Evolutionary conservation across 116 monocot genomes (phyloP), one percentile per base, ranked within the genome.

Genomic region (Cymodocea nodosa): DNA sequence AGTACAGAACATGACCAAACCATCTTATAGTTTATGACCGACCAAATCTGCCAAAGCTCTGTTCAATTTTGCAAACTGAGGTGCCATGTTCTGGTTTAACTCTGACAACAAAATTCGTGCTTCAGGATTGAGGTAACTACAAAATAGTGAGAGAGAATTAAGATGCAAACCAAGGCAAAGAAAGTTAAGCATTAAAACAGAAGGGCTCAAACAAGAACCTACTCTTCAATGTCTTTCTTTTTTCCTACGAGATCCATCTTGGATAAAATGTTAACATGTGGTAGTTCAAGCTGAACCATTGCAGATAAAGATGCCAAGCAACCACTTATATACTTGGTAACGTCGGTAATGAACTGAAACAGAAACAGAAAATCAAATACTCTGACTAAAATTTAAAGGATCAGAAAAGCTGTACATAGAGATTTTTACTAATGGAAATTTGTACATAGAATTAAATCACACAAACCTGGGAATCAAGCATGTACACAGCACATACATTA

Each of bases 391-490:
- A 25, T 59, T 15, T 15, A 62, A 62, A 23, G 20, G 11, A 24
- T 53, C 35, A 8, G 62, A 60, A 61, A 54, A 22, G 23, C 35
- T 19, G 36, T 1, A 59, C 8, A 51, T 39, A 37, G 14, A 23
- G 30, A 1, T 30, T 30, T 30, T 30, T 30, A 30, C 1, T 30
- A 30, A 30, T 30, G 62, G 52, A 61, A 54, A 22, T 13, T 60
- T 19, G 36, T 1, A 59, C 3, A 51, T 39, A 37, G 14, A 23
- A 23, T 9, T 24, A 16, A 35, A 23, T 51, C 30, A 48, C 49
- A 79, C 79, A 67, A 64, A 97, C 95, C 95, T 97, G 95, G 62
- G 95, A 97, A 78, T 97, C 95, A 74, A 97, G 95, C 63, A 97
- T 70, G 60, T 83, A 97, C 5, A 97, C 95, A 51, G 60, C 91